Evolutionary conservation across 106 monocot genomes (phyloP), one percentile per base, ranked within the genome.

Genomic region (Gastrodia elata): DNA sequence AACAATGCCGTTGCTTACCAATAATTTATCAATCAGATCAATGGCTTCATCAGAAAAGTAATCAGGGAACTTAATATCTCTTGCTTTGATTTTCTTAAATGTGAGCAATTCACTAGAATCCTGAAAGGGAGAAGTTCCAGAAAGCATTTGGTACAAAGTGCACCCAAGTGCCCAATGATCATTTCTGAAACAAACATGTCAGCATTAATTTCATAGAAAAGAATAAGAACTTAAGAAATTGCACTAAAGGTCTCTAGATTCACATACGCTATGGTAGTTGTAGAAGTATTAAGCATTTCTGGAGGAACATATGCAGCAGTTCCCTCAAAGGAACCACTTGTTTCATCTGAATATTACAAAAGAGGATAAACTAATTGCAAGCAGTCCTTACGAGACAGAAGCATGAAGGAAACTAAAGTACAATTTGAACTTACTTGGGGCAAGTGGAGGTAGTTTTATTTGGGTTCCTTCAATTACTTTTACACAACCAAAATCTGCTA

Each of bases 141-240:
- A 85, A 64, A 99, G 91, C 98, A 99, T 93, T 75, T 99, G 98
- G 73, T 93, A 91, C 68, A 99, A 80, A 55, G 98, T 99, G 83
- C 98, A 99, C 26, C 98, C 98, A 68, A 99, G 88, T 8, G 98
- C 98, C 98, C 98, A 99, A 15, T 93, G 44, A 49, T 99, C 93
- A 81, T 89, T 99, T 80, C 98, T 99, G 90, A 77, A 61, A 77
- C 22, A 68, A 2, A 73, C 43, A 68, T 16, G 13, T 39, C 25
- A 39, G 18, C 18, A 11, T 26, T 69, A 69, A 39, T 11, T 69
- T 40, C 24, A 69, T 69, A 26, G 4, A 35, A 69, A 40, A 69
- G 67, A n/a, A 67, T 38, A 67, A 18, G 20, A 6, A 4, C 20
- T 38, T 36, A 37, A 6, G n/a, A 34, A 67, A 27, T 38, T 67